Base-by-base conservation (phyloP, 2,329 filamentous ascomycete species). In the Calonectria leucothoes region DNA sequence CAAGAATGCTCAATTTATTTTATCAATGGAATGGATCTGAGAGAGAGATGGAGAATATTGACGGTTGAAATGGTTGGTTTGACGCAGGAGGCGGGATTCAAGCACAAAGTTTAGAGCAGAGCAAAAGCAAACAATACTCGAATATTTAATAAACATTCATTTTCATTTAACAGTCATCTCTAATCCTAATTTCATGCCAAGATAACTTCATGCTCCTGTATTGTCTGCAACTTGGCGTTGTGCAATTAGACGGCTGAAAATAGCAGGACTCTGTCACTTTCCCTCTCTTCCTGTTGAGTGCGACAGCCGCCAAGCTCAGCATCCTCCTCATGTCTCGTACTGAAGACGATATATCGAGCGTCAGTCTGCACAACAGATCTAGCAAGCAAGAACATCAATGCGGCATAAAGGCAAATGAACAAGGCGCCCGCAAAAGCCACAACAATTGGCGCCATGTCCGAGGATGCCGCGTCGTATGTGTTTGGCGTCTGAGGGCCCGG, bases 41-140 rank as follows among this genome's bases (percentile, higher is more conserved):
- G 39, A 45, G 39, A 8, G 20, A n/a, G 39, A 45, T n/a, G 6
- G 39, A 45, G n/a, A n/a, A 10, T 7, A 45, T 3, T 7, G 2
- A 45, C 11, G 7, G 8, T 0, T 45, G 1, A n/a, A n/a, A 2
- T 1, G 20, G n/a, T n/a, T n/a, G 4, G 39, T 11, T n/a, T 6
- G 1, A 45, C 7, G 39, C n/a, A n/a, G 39, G 39, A n/a, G 39
- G n/a, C 7, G 1, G 8, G 20, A n/a, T n/a, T 45, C 11, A 6
- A 45, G 39, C 20, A 45, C 17, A 4, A 45, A 45, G 20, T 10
- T 15, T 29, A 52, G 10, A 31, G 27, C 14, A 52, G 15, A 31
- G 27, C 25, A 52, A 31, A 31, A 5, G 15, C 27, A 29, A n/a
- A 17, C 17, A 29, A n/a, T 45, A n/a, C n/a, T n/a, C 7, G 20